Evolutionary conservation across 768 basidiomycete genomes (phyloP).

Genomic region (Leccinum pellstonianum): DNA sequence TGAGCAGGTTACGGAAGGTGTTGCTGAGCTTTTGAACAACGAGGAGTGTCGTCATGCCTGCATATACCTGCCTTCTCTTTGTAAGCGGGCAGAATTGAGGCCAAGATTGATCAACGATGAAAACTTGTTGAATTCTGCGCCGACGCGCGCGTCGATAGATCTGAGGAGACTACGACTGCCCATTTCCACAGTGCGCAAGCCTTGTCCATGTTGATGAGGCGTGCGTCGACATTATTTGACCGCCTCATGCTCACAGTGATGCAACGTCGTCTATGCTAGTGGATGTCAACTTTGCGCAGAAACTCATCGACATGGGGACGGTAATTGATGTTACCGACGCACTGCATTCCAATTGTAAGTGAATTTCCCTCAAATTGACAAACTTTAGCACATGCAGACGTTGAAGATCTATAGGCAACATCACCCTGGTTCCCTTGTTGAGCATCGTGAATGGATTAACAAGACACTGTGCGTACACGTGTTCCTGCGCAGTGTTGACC

Average conservation of each 20-base stretch:
- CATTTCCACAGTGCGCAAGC: conserved; percentile 29
- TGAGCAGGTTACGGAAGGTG: conserved; percentile 6
- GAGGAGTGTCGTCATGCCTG: conserved; percentile 19
- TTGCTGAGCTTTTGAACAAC: conserved; percentile 16
- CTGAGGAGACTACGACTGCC: conserved; percentile 18
- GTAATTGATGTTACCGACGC: conserved; percentile 20
- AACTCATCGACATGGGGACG: conserved; percentile 15
- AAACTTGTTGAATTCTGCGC: conserved; percentile 26
- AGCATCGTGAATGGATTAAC: conserved; percentile 19
- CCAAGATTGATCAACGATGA: conserved; percentile 14
- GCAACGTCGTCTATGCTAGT: conserved; percentile 4
- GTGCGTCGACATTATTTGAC: conserved; percentile 5
- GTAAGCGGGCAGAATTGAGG: conserved; percentile 17
- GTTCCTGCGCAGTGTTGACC: neutral
- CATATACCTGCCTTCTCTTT: conserved; percentile 23
- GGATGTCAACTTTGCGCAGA: conserved; percentile 10
- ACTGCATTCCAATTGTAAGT: conserved; percentile 20
- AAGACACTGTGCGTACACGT: conserved; percentile 10
- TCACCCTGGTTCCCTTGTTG: conserved; percentile 24
- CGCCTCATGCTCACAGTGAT: neutral
- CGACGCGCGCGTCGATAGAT: neutral
- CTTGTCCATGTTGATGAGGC: conserved; percentile 25
- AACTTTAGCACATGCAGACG: neutral
- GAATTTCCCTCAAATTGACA: neutral
- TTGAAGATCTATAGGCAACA: neutral